Percentiles rank a stretch among this genome's conserved stretches.
Conservation (phyloP, 2,329 filamentous ascomycete genomes). For the Fusarium sp. region DNA sequence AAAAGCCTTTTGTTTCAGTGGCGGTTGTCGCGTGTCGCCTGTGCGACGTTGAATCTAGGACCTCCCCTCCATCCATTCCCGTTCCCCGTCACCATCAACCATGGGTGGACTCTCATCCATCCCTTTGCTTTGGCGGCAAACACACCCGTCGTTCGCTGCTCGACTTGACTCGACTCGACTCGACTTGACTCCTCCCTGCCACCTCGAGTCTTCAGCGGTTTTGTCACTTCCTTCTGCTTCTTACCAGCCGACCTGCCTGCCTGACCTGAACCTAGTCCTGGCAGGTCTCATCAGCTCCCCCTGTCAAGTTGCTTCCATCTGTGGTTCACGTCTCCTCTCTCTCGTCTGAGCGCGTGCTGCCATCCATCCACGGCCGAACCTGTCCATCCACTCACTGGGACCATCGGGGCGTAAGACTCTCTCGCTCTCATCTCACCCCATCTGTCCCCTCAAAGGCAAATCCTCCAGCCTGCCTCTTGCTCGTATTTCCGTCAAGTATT, state of each 20-base stretch:
- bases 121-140: conserved; percentile 7
- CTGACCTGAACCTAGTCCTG: conserved; percentile 16
- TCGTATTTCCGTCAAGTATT: conserved; percentile 37
- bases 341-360: conserved; percentile 28
- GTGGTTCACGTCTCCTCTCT: conserved; percentile 33
- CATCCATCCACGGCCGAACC: conserved; percentile 34
- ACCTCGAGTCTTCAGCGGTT: conserved; percentile 25
- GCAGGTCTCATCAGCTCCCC: conserved; percentile 38
- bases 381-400: conserved; percentile 35
- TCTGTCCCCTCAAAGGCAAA: conserved; percentile 23
- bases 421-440: conserved; percentile 38
- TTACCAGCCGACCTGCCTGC: conserved; percentile 5
- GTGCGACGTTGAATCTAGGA: conserved; percentile 43
- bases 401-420: conserved; percentile 42
- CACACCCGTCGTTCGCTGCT: conserved; percentile 6
- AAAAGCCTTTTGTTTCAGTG: conserved; percentile 19
- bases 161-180: conserved; percentile 16
- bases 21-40: conserved; percentile 39
- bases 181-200: conserved; percentile 30
- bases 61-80: neutral
- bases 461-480: conserved; percentile 21
- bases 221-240: conserved; percentile 20
- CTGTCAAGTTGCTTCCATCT: conserved; percentile 17
- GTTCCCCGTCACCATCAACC: neutral
- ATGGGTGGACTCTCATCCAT: neutral